Base-by-base conservation (phyloP, 2,329 filamentous ascomycete genomes). In the Ceratocystis colombiana region DNA sequence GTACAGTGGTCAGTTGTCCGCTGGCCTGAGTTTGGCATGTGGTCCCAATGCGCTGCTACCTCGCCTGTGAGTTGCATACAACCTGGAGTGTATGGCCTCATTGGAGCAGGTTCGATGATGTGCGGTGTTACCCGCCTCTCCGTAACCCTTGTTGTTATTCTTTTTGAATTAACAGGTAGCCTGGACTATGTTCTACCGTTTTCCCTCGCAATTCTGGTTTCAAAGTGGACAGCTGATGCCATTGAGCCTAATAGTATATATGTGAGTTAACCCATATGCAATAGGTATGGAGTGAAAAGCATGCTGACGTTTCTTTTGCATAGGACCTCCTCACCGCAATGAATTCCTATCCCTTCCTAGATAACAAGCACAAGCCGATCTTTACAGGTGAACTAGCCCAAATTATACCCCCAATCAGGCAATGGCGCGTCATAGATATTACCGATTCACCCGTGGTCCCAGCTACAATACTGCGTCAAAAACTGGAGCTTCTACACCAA, bases 221-320 rank as follows among this genome's bases (percentile, higher is more conserved):
- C 93, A n/a, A 99, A 99, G 77, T 99, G 94, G 94, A 96, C 91
- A 0, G 92, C 94, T 0, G 94, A 97, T 76, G 92, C 91, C 2
- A 84, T 99, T 64, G 94, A 99, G 75, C 94, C 93, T 17, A 82
- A 90, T 64, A 96, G 90, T 74, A 96, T 99, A 69, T 97, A 96
- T 74, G 85, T 88, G 76, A 77, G 84, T 77, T 41, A 30, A 10
- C 10, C 37, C 1, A 45, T 20, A 30, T 20, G 3, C 28, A 8
- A 59, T 5, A 6, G 7, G 7, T 0, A 1, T 15, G 12, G 10
- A 22, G 46, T 3, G 25, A 37, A 8, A 37, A 15, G 30, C 37
- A 45, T 15, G 37, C 68, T 70, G 46, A 71, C 17, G 1, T 12
- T 28, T 37, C 15, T 6, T 45, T 2, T 41, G 37, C 12, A 5